Conservation (phyloP, 805 yeast genomes). For the Candida hispaniensis region DNA sequence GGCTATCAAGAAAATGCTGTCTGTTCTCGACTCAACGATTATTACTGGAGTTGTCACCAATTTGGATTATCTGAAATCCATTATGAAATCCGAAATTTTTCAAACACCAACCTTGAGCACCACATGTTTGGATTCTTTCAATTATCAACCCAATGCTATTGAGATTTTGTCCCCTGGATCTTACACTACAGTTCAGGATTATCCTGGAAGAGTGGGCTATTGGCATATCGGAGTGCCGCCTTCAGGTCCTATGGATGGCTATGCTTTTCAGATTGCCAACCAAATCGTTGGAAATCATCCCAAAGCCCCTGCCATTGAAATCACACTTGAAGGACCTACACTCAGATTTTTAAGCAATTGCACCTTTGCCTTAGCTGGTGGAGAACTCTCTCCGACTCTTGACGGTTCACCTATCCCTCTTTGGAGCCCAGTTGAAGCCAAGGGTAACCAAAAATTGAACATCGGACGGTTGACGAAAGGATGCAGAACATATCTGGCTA, state of each 20-base stretch:
- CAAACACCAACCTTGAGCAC: constrained; percentile 76
- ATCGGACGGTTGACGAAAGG: constrained; percentile 77
- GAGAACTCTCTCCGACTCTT: constrained; percentile 53
- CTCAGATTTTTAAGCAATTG: constrained; percentile 73
- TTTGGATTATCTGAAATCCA: constrained; percentile 76
- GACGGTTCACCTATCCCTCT: constrained; percentile 47
- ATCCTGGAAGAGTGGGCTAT: constrained; percentile 75
- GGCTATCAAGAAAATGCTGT: constrained; percentile 63
- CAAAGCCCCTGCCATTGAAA: constrained; percentile 80
- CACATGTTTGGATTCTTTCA: constrained; percentile 71
- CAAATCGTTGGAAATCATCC: constrained; percentile 78
- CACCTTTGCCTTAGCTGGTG: constrained; percentile 80
- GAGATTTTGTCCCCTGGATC: constrained; percentile 87
- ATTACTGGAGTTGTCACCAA: constrained; percentile 85
- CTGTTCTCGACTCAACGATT: constrained; percentile 76
- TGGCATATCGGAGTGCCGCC: constrained; percentile 97
- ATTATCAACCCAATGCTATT: constrained; percentile 71
- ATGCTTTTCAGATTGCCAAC: constrained; percentile 82
- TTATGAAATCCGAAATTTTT: constrained; percentile 78
- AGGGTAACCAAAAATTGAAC: constrained; percentile 64
- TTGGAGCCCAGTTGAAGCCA: constrained; percentile 64
- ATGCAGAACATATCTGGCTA: constrained; percentile 80
- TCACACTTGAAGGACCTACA: constrained; percentile 81
- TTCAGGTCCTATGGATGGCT: constrained; percentile 95
- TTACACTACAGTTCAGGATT: constrained; percentile 93